A percentile compares a stretch with the other conserved stretches of the same genome.
These are phyloP conservation scores for Amorphotheca resinae DNA, from an alignment of 495 filamentous ascomycete species.

Conservation along the genomic window DNA sequence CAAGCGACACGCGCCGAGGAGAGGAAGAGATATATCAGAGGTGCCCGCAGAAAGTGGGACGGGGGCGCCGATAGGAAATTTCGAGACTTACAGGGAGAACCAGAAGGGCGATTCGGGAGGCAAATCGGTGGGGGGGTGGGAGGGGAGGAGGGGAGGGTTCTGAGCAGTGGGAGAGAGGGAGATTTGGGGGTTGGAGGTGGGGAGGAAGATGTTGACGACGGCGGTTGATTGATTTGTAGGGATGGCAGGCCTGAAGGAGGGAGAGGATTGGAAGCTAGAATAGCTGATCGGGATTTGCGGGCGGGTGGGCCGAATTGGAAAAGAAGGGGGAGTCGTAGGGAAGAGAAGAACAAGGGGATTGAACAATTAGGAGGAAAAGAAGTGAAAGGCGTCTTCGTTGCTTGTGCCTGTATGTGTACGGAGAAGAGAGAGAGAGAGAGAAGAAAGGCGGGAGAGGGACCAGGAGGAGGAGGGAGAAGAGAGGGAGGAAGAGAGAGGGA, in stretches of 20 bases:
- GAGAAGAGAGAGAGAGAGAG: constrained; percentile 6
- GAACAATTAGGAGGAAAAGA: constrained; percentile 6
- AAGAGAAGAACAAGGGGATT: too few species aligned
- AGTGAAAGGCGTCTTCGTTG: constrained; percentile 19
- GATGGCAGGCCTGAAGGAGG: too few species aligned
- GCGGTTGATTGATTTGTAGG: too few species aligned
- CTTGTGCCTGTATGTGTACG: constrained; percentile 18
- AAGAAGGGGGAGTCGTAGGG: not conserved
- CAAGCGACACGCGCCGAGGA: too few species aligned
- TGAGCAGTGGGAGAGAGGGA: not conserved
- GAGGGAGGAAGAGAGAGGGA: not conserved
- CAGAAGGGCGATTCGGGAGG: too few species aligned
- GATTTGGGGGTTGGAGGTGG: not conserved
- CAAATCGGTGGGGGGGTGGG: too few species aligned
- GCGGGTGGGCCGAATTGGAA: not conserved
- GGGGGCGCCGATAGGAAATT: too few species aligned
- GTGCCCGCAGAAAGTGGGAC: too few species aligned
- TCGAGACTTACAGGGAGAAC: too few species aligned
- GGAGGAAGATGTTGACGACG: not conserved
- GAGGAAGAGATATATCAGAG: too few species aligned
- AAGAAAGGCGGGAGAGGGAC: not conserved
- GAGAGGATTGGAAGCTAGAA: too few species aligned
- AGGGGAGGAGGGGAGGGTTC: constrained; percentile 2
- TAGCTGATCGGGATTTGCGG: not conserved
- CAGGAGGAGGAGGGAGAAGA: constrained; percentile 3